Conservation (phyloP, 768 basidiomycete genomes). For the Boletus eberwhitei region DNA sequence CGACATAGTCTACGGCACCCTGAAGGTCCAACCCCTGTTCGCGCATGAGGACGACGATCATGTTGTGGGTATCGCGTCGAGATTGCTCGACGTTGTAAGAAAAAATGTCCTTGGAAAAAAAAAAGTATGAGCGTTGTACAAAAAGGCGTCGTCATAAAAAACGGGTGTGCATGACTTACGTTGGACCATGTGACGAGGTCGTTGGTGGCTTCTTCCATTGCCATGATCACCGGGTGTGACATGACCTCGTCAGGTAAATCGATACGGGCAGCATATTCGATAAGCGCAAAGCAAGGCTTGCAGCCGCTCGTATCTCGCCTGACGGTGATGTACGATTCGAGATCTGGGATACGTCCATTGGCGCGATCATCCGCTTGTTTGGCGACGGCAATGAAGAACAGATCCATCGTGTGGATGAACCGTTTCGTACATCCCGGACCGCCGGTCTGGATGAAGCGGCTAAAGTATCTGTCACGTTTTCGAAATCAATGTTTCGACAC, state of each 20-base stretch:
- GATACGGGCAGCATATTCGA: slow-evolving; percentile 52
- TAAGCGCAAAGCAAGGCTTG: slow-evolving; percentile 48
- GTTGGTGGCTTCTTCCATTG: slow-evolving; percentile 46
- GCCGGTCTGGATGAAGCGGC: slow-evolving; percentile 35
- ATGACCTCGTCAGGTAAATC: slow-evolving; percentile 54
- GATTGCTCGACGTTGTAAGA: slow-evolving; percentile 77
- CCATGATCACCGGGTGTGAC: slow-evolving; percentile 45
- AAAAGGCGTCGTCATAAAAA: not conserved
- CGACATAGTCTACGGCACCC: slow-evolving; percentile 61
- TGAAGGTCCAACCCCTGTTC: slow-evolving; percentile 57
- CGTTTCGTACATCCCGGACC: slow-evolving; percentile 40
- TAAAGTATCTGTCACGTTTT: slow-evolving; percentile 33
- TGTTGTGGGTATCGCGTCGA: slow-evolving; percentile 65
- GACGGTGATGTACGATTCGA: slow-evolving; percentile 52
- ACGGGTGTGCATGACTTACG: slow-evolving; percentile 16
- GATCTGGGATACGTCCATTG: slow-evolving; percentile 35
- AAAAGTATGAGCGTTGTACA: not conserved
- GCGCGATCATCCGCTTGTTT: slow-evolving; percentile 43
- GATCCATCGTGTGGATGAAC: slow-evolving; percentile 39
- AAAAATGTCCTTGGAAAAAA: slow-evolving; percentile 55
- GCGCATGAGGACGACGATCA: slow-evolving; percentile 68
- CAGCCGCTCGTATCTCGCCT: slow-evolving; percentile 54
- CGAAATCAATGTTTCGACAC: not conserved
- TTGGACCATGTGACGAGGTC: slow-evolving; percentile 53
- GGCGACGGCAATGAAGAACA: slow-evolving; percentile 42